A percentile compares a stretch with the other conserved stretches of the same genome.
Evolutionary conservation across 495 filamentous ascomycete species (phyloP).

Genomic region (Bathelium albidoporum): DNA sequence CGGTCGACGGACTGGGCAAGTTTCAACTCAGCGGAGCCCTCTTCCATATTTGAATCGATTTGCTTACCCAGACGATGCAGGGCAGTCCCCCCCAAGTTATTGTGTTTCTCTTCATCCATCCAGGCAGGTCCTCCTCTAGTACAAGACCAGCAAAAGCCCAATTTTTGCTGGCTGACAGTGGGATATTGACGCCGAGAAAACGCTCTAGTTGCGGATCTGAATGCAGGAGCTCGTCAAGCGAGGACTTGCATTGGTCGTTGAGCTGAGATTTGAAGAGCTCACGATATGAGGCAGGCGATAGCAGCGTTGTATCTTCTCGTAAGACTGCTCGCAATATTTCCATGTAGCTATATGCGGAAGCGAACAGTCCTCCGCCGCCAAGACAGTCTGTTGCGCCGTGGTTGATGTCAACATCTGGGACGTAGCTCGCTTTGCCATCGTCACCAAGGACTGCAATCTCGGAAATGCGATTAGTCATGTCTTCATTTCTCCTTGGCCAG

Average conservation of each 20-base stretch:
- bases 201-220: not conserved
- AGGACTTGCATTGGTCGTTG: conserved; percentile 1
- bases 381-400: conserved; percentile 12
- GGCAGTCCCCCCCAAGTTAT: conserved; percentile 9
- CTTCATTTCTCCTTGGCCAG: not conserved
- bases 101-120: conserved; percentile 4
- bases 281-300: conserved; percentile 1
- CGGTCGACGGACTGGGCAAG: conserved; percentile 7
- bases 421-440: not conserved
- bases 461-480: not conserved
- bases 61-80: conserved; percentile 9
- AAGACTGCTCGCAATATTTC: conserved; percentile 11
- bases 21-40: not conserved
- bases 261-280: conserved; percentile 14
- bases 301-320: not conserved
- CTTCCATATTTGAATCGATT: not conserved
- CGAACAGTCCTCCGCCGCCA: conserved; percentile 12
- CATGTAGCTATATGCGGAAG: conserved; percentile 6
- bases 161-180: not conserved
- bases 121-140: conserved; percentile 1
- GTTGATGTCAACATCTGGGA: conserved; percentile 11
- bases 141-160: conserved; percentile 12
- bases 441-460: not conserved
- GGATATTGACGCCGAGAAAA: conserved; percentile 9
- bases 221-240: conserved; percentile 7